Conservation (phyloP, 495 filamentous ascomycete species). For the Lichenothelia convexa region DNA sequence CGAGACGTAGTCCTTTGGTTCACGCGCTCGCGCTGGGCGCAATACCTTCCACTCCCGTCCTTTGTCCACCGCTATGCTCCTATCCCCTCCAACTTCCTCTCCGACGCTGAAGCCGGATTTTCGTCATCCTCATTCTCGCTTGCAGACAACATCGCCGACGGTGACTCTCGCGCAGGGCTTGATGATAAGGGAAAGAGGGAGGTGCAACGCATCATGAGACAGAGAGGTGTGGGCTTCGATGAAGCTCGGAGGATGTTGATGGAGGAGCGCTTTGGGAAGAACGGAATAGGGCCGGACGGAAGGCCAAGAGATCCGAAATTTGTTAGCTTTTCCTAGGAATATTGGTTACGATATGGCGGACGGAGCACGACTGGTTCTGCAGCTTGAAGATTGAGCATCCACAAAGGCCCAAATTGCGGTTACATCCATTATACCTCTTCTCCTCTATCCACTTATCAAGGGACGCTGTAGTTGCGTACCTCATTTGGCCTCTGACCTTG, state of each 20-base stretch:
- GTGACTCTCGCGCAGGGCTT: conserved; percentile 60
- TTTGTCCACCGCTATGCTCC: conserved; percentile 45
- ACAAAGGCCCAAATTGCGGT: too few relatives aligned
- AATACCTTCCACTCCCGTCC: conserved; percentile 31
- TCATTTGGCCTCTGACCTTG: too few relatives aligned
- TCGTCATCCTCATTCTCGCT: conserved; percentile 69
- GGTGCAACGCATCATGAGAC: conserved; percentile 76
- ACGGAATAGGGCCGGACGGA: conserved; percentile 78
- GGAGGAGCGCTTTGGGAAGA: conserved; percentile 64
- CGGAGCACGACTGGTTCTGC: too few relatives aligned
- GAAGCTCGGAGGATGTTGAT: conserved; percentile 75
- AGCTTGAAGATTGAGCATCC: too few relatives aligned
- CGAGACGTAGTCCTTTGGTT: conserved; percentile 45
- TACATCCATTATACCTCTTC: too few relatives aligned
- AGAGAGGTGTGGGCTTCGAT: conserved; percentile 58
- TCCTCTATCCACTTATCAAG: too few relatives aligned
- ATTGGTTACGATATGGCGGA: too few relatives aligned
- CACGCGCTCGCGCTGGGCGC: conserved; percentile 60
- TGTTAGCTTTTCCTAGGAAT: conserved; percentile 85
- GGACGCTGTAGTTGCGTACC: too few relatives aligned
- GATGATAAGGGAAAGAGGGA: conserved; percentile 63
- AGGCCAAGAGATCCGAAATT: conserved; percentile 84
- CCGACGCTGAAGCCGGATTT: conserved; percentile 72
- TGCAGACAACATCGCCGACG: conserved; percentile 51
- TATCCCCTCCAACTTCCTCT: conserved; percentile 54